A percentile compares a stretch with the other conserved stretches of the same genome.
Evolutionary conservation across 2,329 filamentous ascomycete genomes (phyloP).

Genomic region (Penicillium nordicum): DNA sequence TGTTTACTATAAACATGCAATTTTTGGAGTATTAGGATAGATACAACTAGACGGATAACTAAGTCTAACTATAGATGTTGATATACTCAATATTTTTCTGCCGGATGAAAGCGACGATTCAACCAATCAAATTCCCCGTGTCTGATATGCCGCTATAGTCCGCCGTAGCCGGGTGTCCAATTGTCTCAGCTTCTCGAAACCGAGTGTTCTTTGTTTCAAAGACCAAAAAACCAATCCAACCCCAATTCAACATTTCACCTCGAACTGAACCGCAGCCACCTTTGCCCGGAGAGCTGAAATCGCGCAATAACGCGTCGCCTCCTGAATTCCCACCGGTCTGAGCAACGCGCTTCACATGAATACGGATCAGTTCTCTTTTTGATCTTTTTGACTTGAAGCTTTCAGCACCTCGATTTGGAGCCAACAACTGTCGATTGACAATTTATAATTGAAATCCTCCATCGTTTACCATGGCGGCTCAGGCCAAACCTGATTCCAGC

Average conservation of each 20-base stretch:
- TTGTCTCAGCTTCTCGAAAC: slow-evolving; percentile 1
- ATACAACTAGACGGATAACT: too few species aligned
- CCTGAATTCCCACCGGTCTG: not conserved
- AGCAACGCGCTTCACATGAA: slow-evolving; percentile 1
- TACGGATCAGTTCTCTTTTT: not conserved
- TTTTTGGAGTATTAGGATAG: not conserved
- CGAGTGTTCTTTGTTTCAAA: slow-evolving; percentile 3
- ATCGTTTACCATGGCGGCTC: slow-evolving; percentile 19
- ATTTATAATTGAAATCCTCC: not conserved
- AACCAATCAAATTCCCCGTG: not conserved
- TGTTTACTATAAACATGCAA: not conserved
- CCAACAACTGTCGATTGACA: not conserved
- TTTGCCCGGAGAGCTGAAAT: not conserved
- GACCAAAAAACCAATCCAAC: not conserved
- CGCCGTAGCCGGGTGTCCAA: not conserved
- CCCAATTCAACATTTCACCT: not conserved
- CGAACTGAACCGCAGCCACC: not conserved
- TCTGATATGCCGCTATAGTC: not conserved
- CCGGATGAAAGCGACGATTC: not conserved
- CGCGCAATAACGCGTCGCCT: not conserved
- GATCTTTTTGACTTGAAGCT: not conserved
- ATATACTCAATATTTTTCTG: not conserved
- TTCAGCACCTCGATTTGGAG: not conserved
- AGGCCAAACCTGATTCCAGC: slow-evolving; percentile 27
- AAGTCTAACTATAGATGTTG: not conserved